Evolutionary conservation across 2,329 filamentous ascomycete species (phyloP), one percentile per base, ranked within the genome.

Genomic region (Nannizziopsis arthrosporioides): DNA sequence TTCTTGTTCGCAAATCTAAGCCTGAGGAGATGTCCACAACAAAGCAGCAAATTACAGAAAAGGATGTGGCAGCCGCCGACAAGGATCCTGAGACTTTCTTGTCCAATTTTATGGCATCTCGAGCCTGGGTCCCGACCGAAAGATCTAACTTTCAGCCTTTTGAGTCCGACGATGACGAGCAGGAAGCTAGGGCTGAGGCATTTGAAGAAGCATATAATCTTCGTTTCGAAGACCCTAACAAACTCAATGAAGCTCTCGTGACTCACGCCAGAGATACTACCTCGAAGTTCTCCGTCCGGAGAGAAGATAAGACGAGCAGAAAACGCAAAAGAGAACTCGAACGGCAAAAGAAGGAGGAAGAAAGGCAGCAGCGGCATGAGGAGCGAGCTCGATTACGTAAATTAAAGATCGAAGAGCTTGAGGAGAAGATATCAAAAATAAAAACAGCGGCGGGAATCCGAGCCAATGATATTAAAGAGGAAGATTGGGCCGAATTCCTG

Each of bases 201-300:
- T 94, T 90, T 59, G 92, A 98, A 68, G 77, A 85, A 55, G 89
- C 89, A 3, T 98, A 94, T 70, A 98, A 98, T 68, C 70, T 95
- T 68, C 84, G 92, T 31, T 98, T 98, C 60, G 92, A 98, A 63
- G 85, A 96, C 58, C 88, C 92, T 0, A 77, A 77, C 51, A 88
- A 85, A 61, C 81, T 85, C 58, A 95, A 95, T 61, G 87, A 94
- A 66, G 81, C 84, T 43, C 73, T 98, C 30, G 81, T 84, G 59
- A 87, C 89, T 5, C 94, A 95, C 68, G 84, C 90, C 48, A 83
- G 90, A 78, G 87, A 94, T 62, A 75, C 87, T 14, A 82, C 84
- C 34, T 82, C 82, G 35, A 81, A 83, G 53, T 84, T 85, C 55
- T 92, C 89, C 0, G 89, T 94, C 18, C 80, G 92, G 43, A 78